phyloP scores from a whole-genome alignment of 2,329 filamentous ascomycete species.

The Colletotrichum brevisporum region DNA sequence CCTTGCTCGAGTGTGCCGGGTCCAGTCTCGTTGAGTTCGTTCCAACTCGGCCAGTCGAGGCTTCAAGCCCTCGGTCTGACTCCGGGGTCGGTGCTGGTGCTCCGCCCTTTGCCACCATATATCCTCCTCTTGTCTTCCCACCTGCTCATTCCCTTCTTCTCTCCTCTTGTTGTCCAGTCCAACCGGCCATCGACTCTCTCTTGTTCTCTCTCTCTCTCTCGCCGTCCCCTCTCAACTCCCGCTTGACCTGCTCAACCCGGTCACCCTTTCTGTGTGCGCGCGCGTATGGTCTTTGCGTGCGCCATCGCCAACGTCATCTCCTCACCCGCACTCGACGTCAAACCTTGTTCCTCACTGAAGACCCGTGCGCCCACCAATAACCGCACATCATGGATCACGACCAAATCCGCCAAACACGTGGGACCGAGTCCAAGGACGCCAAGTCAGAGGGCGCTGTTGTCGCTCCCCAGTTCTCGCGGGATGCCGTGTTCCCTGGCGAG shows the following conservation, averaged over 20 bases:
- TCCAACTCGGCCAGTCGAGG: slow-evolving; percentile 26
- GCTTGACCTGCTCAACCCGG: slow-evolving; percentile 34
- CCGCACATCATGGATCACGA: slow-evolving; percentile 39
- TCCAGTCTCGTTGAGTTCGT: slow-evolving; percentile 16
- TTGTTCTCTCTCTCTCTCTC: slow-evolving; percentile 12
- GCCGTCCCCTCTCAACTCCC: slow-evolving; percentile 13
- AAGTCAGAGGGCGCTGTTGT: slow-evolving; percentile 34
- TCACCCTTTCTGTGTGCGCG: slow-evolving; percentile 13
- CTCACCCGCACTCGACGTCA: neutral
- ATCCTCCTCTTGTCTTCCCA: slow-evolving; percentile 34
- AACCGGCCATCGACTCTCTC: slow-evolving; percentile 27
- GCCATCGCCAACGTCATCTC: neutral
- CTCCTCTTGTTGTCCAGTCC: slow-evolving; percentile 11
- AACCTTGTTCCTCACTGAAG: neutral
- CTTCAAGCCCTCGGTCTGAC: slow-evolving; percentile 36
- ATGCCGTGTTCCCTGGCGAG: slow-evolving; percentile 45
- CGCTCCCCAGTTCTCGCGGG: slow-evolving; percentile 40
- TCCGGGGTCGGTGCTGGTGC: slow-evolving; percentile 36
- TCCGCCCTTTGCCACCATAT: slow-evolving; percentile 40
- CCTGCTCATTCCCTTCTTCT: neutral
- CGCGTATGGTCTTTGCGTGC: slow-evolving; percentile 4
- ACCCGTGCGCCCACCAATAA: neutral
- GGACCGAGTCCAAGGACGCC: slow-evolving; percentile 34
- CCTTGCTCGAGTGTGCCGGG: slow-evolving; percentile 22
- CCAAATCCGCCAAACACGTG: slow-evolving; percentile 25